Conservation (phyloP, 1,139 yeast genomes). For the Saccharomyces hybrid region DNA sequence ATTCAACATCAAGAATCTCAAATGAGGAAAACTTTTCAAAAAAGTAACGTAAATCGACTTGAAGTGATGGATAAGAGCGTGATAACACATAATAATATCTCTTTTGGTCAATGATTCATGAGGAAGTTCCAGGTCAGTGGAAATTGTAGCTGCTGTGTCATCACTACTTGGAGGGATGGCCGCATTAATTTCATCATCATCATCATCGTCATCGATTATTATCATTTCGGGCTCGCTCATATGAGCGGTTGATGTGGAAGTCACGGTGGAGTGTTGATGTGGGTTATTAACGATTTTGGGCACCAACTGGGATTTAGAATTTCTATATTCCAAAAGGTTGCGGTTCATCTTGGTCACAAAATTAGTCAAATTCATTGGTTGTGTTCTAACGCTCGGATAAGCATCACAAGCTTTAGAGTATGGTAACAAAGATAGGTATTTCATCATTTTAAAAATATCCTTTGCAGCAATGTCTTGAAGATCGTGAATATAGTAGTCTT, state of each 20-base stretch:
- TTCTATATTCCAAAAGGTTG: constrained; percentile 21
- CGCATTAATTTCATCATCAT: constrained; percentile 1
- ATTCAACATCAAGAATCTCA: constrained; percentile 35
- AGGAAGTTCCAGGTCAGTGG: constrained; percentile 16
- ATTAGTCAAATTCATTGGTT: constrained; percentile 32
- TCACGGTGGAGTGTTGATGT: not conserved
- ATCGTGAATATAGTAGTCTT: constrained; percentile 26
- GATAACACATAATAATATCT: constrained; percentile 32
- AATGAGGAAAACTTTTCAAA: constrained; percentile 28
- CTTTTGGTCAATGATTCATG: constrained; percentile 27
- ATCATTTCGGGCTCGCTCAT: not conserved
- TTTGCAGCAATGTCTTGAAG: constrained; percentile 30
- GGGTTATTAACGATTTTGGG: not conserved
- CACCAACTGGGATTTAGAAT: constrained; percentile 20
- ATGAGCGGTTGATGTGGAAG: not conserved
- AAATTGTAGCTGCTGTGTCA: not conserved
- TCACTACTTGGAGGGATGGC: constrained; percentile 2
- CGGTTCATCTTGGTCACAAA: constrained; percentile 31
- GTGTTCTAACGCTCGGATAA: constrained; percentile 37
- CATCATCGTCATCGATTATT: constrained; percentile 2
- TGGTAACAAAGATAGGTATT: constrained; percentile 32
- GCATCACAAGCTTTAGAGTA: constrained; percentile 37
- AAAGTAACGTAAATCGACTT: constrained; percentile 32
- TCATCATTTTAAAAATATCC: constrained; percentile 33
- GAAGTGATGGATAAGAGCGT: constrained; percentile 35